Evolutionary conservation across 495 filamentous ascomycete genomes (phyloP), one percentile per base, ranked within the genome.

Genomic region (Echria macrotheca): DNA sequence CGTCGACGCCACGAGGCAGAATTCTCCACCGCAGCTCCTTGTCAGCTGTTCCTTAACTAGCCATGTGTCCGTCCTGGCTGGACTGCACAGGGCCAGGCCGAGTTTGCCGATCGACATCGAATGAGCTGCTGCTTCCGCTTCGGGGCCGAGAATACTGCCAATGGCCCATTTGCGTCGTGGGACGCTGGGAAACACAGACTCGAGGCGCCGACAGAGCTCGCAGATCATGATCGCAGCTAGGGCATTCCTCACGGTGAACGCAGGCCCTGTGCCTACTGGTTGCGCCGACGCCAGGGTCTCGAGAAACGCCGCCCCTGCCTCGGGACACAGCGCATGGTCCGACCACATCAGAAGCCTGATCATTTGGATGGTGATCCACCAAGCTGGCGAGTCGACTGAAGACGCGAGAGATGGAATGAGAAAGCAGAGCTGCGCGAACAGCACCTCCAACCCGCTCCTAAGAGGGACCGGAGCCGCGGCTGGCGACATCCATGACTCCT

Each of bases 201-300:
- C 41, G 0, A 60, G 48, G 1, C 14, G 18, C 17, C 54, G 51
- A 45, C 58, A 58, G 15, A 61, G 51, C 31, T 60, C 54, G 44
- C 33, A 51, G 11, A 60, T 23, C 43, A 55, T 43, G 6, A 51
- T 26, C 12, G 49, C 24, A 1, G 58, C n/a, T 3, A 48, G 14
- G 3, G 40, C 35, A 8, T 14, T 22, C 17, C 4, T 22, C 11
- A 47, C 17, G n/a, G 15, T 45, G 17, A 28, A 44, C 6, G 9
- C 19, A 5, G n/a, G 10, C 44, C 11, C 10, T 12, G 8, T 26
- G 14, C 17, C 2, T 3, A 46, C 31, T 2, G 45, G 17, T 4
- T 12, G 22, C 9, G 44, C 31, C n/a, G 24, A 28, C n/a, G 46
- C 25, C 43, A 52, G 48, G n/a, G 43, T 42, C 5, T 52, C 28